Evolutionary conservation across 2,329 filamentous ascomycete genomes (phyloP), one percentile per base, ranked within the genome.

Genomic region (Xylariaceae sp.): DNA sequence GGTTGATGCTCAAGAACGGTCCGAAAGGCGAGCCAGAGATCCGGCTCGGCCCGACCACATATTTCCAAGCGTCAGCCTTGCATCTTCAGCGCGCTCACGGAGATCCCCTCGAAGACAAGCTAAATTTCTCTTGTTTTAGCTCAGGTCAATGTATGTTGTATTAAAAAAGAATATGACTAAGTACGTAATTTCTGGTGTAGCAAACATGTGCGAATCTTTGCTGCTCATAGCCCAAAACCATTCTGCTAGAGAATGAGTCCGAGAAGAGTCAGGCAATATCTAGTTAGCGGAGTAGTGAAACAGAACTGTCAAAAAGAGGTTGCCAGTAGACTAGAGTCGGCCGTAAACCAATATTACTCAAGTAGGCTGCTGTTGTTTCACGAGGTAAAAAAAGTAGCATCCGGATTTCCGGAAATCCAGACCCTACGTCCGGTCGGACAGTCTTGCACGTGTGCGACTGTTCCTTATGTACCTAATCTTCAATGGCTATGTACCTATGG

Each of bases 11-110:
- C 24, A 51, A 52, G 43, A 49, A 50, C 54, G 53, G 52, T 56
- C 57, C 57, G 53, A 57, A 59, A 51, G 40, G 53, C 49, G 50
- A 49, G 33, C 45, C 33, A 29, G 45, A 43, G 54, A 52, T 48
- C 21, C n/a, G 37, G 43, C 50, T 57, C 57, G 57, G 54, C 27
- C 57, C 57, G 50, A 57, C 20, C 42, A 6, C 35, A 7, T 23
- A 20, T 39, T 5, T 33, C 8, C 45, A 39, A 18, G 36, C 36
- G 27, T 24, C 36, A 15, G 10, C 44, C 27, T 16, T 24, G 26
- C 35, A 40, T 40, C 16, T 44, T 15, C 18, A 41, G 15, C 40
- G 21, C 16, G 26, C 13, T 20, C 16, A 11, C 11, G 30, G 11
- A 33, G 27, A 32, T 27, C 36, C 21, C 15, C 26, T 41, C 10